Base-by-base conservation (phyloP, 2,329 filamentous ascomycete genomes). In the Penicillium aurantiogriseum region DNA sequence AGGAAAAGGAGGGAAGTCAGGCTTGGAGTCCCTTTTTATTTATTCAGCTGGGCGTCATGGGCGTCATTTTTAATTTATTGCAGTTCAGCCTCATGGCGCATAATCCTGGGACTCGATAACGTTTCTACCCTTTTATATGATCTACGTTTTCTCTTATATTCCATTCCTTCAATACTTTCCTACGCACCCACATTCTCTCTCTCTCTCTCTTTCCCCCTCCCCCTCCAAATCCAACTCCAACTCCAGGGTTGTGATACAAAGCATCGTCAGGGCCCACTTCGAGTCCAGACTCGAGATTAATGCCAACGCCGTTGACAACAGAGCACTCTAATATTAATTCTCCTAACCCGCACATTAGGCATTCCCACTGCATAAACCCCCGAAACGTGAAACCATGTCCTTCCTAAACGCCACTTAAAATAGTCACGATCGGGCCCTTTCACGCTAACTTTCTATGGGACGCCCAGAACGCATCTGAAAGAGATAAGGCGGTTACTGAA, bases 241-340 rank as follows among this genome's bases (percentile, higher is more conserved):
- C 7, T 27, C 51, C 43, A 51, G 48, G 17, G 36, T 50, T 43
- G 15, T 19, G 11, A 39, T 29, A 49, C 47, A 62, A 45, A 58
- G 19, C 61, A 63, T 61, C 60, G 60, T 62, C 54, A n/a, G n/a
- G 49, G 36, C 42, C 54, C 54, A 53, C 42, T 42, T 35, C 21
- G 13, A 55, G 45, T 42, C 46, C 38, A 29, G 11, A n/a, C 19
- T 45, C 29, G 39, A 55, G 21, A 39, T 51, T 31, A 11, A 23
- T 53, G 10, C 21, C 25, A 35, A 40, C 35, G 35, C 27, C 29
- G 6, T 27, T 11, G 13, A 42, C 39, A 42, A 38, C 29, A 13
- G 23, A 19, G n/a, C 29, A 35, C 17, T 40, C 21, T 9, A 36
- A 25, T 15, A 21, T 25, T 42, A 52, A 13, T 9, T 31, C 19